Evolutionary conservation across 805 yeast species (phyloP).

Genomic region (Candida silvicultrix): DNA sequence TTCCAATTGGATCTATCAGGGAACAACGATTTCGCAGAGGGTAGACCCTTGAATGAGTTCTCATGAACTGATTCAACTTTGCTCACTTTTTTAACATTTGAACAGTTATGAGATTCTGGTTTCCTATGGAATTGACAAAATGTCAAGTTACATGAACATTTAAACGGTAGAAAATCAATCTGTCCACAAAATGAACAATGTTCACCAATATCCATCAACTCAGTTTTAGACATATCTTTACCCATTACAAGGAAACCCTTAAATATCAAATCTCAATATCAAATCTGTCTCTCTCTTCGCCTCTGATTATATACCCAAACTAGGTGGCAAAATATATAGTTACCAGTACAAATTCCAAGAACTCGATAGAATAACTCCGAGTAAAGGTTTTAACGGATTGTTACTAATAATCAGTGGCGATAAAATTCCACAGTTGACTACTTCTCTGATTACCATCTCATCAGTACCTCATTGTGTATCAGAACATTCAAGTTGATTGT

Average conservation of each 20-base stretch:
- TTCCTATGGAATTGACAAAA: constrained; percentile 19
- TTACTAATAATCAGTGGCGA: too few species aligned
- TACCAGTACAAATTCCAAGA: too few species aligned
- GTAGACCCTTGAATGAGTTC: constrained; percentile 5
- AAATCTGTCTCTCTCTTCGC: too few species aligned
- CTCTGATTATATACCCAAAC: too few species aligned
- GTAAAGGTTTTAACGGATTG: too few species aligned
- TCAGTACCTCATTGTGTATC: too few species aligned
- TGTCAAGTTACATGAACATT: constrained; percentile 17
- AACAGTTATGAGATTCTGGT: constrained; percentile 19
- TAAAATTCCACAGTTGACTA: too few species aligned
- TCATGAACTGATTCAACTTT: neutral
- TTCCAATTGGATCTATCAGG: constrained; percentile 19
- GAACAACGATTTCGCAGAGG: constrained; percentile 17
- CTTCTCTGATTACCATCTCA: too few species aligned
- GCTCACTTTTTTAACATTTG: neutral
- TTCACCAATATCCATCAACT: constrained; percentile 24
- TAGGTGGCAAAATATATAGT: neutral
- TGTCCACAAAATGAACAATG: constrained; percentile 25
- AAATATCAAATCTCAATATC: too few species aligned
- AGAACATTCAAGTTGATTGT: too few species aligned
- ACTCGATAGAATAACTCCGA: too few species aligned
- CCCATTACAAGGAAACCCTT: too few species aligned
- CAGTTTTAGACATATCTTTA: constrained; percentile 12
- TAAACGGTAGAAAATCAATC: constrained; percentile 23